Conservation (phyloP, 306 rosid genomes). For the Benincasa hispida region DNA sequence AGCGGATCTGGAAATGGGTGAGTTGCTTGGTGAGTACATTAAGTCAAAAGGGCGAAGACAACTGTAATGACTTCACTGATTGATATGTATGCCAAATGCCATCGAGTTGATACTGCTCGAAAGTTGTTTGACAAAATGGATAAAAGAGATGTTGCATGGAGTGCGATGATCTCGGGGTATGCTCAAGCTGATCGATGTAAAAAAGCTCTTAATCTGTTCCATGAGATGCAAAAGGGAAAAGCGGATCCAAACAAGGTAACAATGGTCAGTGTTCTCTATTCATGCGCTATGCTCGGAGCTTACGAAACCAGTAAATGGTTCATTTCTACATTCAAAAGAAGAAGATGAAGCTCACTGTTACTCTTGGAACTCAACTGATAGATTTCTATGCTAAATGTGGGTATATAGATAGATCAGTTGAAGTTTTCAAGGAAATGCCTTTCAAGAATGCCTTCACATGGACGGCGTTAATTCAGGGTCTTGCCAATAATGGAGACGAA, state of each 20-base stretch:
- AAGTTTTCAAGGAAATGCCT: constrained; percentile 35
- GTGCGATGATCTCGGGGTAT: constrained; percentile 59
- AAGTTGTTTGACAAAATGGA: constrained; percentile 35
- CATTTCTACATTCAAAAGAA: constrained; percentile 38
- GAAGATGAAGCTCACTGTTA: constrained; percentile 47
- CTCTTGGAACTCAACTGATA: constrained; percentile 47
- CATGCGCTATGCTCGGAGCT: constrained; percentile 52
- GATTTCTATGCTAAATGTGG: constrained; percentile 61
- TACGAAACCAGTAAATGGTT: constrained; percentile 50
- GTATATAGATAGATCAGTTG: constrained; percentile 28
- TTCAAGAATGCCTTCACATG: constrained; percentile 32
- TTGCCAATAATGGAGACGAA: constrained; percentile 39
- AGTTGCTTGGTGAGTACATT: constrained; percentile 32
- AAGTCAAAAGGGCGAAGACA: constrained; percentile 21
- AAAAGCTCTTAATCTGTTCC: constrained; percentile 49
- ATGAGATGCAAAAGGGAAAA: constrained; percentile 36
- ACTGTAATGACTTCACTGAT: constrained; percentile 37
- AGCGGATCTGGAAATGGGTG: constrained; percentile 39
- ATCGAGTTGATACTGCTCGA: constrained; percentile 33
- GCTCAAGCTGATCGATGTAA: constrained; percentile 37
- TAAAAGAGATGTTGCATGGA: constrained; percentile 48
- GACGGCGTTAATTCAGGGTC: constrained; percentile 57
- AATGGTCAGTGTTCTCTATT: constrained; percentile 50
- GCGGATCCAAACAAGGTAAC: constrained; percentile 55
- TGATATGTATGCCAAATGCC: constrained; percentile 58